Percentiles rank a stretch among this genome's conserved stretches.
Evolutionary conservation across 2,329 filamentous ascomycete species (phyloP).

Genomic region (Aureobasidium sp.): DNA sequence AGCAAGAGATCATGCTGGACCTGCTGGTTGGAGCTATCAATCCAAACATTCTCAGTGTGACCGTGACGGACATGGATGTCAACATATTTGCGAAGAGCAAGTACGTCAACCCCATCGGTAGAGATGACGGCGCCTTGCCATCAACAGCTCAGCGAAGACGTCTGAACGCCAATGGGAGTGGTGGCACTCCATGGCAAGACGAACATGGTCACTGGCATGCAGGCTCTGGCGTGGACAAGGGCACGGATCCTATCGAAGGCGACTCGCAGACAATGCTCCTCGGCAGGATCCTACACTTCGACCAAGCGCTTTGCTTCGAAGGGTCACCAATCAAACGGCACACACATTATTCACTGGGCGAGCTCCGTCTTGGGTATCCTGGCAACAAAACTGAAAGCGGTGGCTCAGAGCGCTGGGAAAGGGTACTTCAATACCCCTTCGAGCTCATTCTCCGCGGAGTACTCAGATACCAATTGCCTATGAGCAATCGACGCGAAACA

Average conservation of each 20-base stretch:
- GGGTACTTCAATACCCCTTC: slow-evolving; percentile 83
- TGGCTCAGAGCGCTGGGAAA: slow-evolving; percentile 81
- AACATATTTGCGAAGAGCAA: slow-evolving; percentile 93
- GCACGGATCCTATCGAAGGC: slow-evolving; percentile 50
- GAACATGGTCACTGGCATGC: slow-evolving; percentile 15
- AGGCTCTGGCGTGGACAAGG: slow-evolving; percentile 39
- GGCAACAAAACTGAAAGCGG: slow-evolving; percentile 80
- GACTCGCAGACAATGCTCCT: slow-evolving; percentile 78
- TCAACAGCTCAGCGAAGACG: slow-evolving; percentile 2
- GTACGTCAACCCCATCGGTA: slow-evolving; percentile 53
- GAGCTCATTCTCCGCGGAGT: slow-evolving; percentile 88
- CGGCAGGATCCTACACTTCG: slow-evolving; percentile 79
- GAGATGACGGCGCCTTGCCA: background rate
- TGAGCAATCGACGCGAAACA: slow-evolving; percentile 47
- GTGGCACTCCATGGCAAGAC: slow-evolving; percentile 14
- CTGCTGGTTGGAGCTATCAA: slow-evolving; percentile 81
- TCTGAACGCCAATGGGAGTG: background rate
- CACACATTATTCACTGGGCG: slow-evolving; percentile 65
- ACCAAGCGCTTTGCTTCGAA: slow-evolving; percentile 82
- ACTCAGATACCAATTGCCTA: slow-evolving; percentile 67
- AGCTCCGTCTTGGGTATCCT: slow-evolving; percentile 72
- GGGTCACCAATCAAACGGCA: slow-evolving; percentile 76
- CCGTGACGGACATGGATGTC: slow-evolving; percentile 77
- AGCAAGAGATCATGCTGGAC: slow-evolving; percentile 93
- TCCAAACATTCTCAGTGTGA: slow-evolving; percentile 84